Base-by-base conservation (phyloP, 1,139 yeast genomes). In the Diutina pseudorugosa region DNA sequence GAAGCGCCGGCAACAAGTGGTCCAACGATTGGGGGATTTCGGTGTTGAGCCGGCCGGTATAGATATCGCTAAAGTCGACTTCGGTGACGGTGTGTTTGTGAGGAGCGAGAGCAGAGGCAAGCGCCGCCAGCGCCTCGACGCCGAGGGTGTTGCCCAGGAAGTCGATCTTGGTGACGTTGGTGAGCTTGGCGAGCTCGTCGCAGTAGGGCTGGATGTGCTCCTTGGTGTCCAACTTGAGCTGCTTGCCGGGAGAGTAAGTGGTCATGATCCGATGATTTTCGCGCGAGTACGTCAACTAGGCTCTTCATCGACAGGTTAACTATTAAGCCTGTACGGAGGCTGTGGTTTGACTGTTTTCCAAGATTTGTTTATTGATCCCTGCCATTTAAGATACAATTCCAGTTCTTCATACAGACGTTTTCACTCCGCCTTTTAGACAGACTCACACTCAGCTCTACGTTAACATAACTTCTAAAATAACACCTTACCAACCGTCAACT, bases 121-220 rank as follows among this genome's bases (percentile, higher is more conserved):
- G 70, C 20, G 79, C 78, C 62, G 79, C 75, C 42, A 95, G 86
- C 6, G 97, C 96, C 51, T 83, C 96, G 55, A 90, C 83, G 54
- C 98, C 97, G 58, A 90, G 82, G 47, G 98, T 91, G 72, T 93
- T 93, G 59, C 98, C 98, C 19, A 91, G 84, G 53, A 93, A 75
- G 65, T 88, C 95, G 55, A 91, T 72, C 61, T 80, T 82, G 52
- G 75, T 76, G 56, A 89, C 61, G 40, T 59, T 55, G 20, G 60
- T 47, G 61, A 62, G 55, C 62, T 63, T 58, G 65, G 66, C 62
- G 55, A 89, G 70, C 57, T 82, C 83, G 16, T 75, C 75, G 50
- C 85, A 64, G 61, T 79, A 77, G 14, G 86, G 82, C 60, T 79
- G 75, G 58, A 90, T 85, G 62, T 90, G 96, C n/a, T 73, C 81